These are phyloP conservation scores for Trichoderma semiorbis DNA, from an alignment of 2,329 filamentous ascomycete species.

Conservation along the genomic window DNA sequence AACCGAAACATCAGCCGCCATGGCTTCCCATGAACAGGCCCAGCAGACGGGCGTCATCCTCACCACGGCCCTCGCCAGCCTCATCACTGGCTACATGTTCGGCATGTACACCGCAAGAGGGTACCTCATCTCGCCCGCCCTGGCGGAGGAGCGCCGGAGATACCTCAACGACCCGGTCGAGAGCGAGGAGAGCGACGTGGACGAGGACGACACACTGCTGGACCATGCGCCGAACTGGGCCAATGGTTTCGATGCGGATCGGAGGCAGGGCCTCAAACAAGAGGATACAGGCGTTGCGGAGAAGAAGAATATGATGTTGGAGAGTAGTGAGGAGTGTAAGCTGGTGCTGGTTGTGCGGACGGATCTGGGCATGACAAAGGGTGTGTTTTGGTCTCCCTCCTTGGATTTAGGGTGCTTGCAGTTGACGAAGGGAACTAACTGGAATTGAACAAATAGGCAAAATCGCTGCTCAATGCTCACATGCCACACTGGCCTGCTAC, in stretches of 20 bases:
- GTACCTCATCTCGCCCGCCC: conserved; percentile 54
- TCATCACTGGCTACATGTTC: conserved; percentile 75
- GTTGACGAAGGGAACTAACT: not conserved
- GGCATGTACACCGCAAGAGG: conserved; percentile 68
- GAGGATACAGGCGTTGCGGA: conserved; percentile 31
- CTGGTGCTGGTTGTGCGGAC: conserved; percentile 88
- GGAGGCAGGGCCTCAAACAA: conserved; percentile 51
- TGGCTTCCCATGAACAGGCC: conserved; percentile 35
- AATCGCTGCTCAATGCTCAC: conserved; percentile 91
- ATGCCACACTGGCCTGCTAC: conserved; percentile 97
- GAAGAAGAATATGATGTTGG: conserved; percentile 37
- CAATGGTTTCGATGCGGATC: conserved; percentile 59
- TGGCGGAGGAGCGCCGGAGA: conserved; percentile 55
- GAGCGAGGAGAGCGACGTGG: conserved; percentile 66
- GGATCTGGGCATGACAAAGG: conserved; percentile 96
- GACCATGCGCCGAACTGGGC: conserved; percentile 67
- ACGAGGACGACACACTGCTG: conserved; percentile 55
- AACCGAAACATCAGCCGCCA: conserved; percentile 18
- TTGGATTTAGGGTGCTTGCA: not conserved
- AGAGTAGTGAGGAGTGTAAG: conserved; percentile 78
- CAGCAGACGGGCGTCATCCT: conserved; percentile 59
- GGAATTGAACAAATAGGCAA: conserved; percentile 56
- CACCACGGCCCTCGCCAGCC: conserved; percentile 69
- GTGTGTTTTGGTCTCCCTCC: conserved; percentile 44
- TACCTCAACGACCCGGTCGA: conserved; percentile 60